Percentiles rank a stretch among this genome's conserved stretches.
phyloP scores from a whole-genome alignment of 495 filamentous ascomycete species.

The Amorphotheca resinae region DNA sequence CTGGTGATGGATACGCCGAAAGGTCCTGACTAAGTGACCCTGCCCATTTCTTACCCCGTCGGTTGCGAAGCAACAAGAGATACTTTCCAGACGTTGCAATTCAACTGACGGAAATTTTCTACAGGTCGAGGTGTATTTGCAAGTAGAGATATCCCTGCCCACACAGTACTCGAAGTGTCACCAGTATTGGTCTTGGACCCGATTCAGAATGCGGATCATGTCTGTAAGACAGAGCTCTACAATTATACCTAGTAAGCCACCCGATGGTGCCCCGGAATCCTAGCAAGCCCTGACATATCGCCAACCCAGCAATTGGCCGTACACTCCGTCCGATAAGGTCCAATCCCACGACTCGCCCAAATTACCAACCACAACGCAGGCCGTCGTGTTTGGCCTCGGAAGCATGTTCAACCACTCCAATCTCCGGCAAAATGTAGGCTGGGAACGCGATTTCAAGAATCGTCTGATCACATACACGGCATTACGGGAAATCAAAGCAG shows the following conservation, averaged over 20 bases:
- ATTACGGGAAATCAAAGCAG: constrained; percentile 34
- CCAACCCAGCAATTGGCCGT: constrained; percentile 25
- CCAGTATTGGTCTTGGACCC: constrained; percentile 38
- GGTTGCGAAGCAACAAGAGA: too few relatives aligned
- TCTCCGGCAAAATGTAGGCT: constrained; percentile 38
- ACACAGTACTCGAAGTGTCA: constrained; percentile 36
- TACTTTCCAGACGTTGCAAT: too few relatives aligned
- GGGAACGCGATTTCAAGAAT: constrained; percentile 32
- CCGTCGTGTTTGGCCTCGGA: constrained; percentile 43
- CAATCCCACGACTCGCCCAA: constrained; percentile 7
- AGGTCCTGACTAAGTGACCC: constrained; percentile 24
- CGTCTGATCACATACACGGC: constrained; percentile 36
- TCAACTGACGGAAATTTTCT: background rate
- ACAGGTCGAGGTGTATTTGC: constrained; percentile 43
- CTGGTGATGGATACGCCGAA: constrained; percentile 28
- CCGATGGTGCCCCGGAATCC: too few relatives aligned
- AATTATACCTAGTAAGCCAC: constrained; percentile 50
- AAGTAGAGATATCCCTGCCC: constrained; percentile 28
- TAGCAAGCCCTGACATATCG: too few relatives aligned
- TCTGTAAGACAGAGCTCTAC: constrained; percentile 35
- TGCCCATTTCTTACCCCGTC: constrained; percentile 11
- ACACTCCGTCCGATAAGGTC: constrained; percentile 6
- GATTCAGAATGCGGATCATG: constrained; percentile 33
- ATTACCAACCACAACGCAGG: constrained; percentile 27
- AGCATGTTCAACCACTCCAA: constrained; percentile 46